Percentiles rank a stretch among this genome's conserved stretches.
Evolutionary conservation across 2,329 filamentous ascomycete genomes (phyloP).

Genomic region (Monilinia aucupariae): DNA sequence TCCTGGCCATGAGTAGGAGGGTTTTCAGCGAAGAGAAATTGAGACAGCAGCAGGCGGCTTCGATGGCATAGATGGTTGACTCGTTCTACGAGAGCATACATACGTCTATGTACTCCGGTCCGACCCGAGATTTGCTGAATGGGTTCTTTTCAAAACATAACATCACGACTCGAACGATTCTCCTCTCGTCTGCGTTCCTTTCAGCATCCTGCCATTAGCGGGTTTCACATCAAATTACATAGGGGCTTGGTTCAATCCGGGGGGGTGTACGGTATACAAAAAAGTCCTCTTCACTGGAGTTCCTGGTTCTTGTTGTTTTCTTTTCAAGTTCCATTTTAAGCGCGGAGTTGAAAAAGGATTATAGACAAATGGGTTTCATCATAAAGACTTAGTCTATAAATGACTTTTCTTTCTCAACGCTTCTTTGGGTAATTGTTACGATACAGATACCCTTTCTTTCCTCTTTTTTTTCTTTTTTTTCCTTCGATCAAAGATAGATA

Average conservation of each 20-base stretch:
- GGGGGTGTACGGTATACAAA: not conserved
- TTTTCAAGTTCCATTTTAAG: not conserved
- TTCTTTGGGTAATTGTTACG: not conserved
- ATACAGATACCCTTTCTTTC: not conserved
- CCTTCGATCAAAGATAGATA: too few relatives aligned
- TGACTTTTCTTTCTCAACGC: not conserved
- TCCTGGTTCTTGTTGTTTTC: not conserved
- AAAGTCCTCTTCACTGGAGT: not conserved
- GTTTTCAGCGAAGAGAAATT: slow-evolving; percentile 88
- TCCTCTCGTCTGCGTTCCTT: not conserved
- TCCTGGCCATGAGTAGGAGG: slow-evolving; percentile 85
- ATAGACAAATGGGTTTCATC: not conserved
- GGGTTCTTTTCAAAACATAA: not conserved
- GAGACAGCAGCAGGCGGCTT: slow-evolving; percentile 38
- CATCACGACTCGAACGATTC: not conserved
- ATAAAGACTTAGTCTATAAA: not conserved
- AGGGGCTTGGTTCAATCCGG: not conserved
- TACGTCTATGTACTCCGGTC: not conserved
- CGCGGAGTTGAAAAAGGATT: not conserved
- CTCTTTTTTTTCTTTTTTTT: too few relatives aligned
- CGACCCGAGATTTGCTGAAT: not conserved
- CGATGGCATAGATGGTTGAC: not conserved
- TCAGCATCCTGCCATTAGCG: not conserved
- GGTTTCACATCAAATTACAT: not conserved
- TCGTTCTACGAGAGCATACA: not conserved